A percentile compares a stretch with the other conserved stretches of the same genome.
These are phyloP conservation scores for Brettanomyces anomalus DNA, from an alignment of 805 yeast genomes.

Conservation along the genomic window DNA sequence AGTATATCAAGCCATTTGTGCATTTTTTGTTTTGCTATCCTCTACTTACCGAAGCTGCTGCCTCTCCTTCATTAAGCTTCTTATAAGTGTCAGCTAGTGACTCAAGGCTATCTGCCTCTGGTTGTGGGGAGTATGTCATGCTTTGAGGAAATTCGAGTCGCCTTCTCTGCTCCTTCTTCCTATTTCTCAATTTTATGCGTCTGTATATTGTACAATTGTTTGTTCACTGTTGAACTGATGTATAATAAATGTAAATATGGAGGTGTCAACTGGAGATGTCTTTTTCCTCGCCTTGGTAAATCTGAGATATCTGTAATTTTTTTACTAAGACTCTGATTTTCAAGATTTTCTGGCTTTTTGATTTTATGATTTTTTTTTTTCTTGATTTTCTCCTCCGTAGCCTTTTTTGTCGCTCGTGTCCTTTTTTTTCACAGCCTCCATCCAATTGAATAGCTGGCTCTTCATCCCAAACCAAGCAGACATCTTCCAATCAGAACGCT, in stretches of 20 bases:
- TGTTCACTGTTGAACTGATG: no score
- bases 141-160: background rate
- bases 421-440: background rate
- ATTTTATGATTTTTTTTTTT: background rate
- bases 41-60: slow-evolving; percentile 40
- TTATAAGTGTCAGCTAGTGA: slow-evolving; percentile 46
- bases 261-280: no score
- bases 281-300: no score
- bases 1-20: background rate
- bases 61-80: slow-evolving; percentile 59
- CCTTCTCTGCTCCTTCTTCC: no score
- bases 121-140: background rate
- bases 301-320: no score
- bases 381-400: background rate
- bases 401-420: background rate
- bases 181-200: no score
- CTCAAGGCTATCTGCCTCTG: slow-evolving; percentile 14
- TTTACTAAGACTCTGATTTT: background rate
- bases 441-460: no score
- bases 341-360: background rate
- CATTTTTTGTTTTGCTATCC: background rate
- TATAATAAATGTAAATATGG: no score
- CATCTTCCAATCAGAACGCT: no score
- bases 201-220: no score
- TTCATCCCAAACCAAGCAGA: no score